phyloP scores from a whole-genome alignment of 345 rosid genomes.

The Populus alba region DNA sequence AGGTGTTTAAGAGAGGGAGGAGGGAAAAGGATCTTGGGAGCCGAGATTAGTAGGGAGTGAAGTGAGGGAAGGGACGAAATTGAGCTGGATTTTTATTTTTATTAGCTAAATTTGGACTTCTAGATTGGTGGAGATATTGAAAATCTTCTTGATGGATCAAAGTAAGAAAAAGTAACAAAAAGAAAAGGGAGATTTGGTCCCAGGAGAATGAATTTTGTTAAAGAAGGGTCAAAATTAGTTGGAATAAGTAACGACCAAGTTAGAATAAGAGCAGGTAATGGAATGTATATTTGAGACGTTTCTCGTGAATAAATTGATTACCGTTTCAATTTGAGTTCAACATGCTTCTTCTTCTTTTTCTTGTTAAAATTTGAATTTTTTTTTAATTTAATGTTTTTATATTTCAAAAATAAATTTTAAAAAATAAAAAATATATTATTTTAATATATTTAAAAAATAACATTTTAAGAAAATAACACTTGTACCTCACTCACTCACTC shows the following conservation, averaged over 20 bases:
- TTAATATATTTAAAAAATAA: too few species aligned
- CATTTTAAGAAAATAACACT: too few species aligned
- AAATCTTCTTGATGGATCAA: background rate
- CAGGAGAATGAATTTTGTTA: background rate
- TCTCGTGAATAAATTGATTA: background rate
- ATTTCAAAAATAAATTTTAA: too few species aligned
- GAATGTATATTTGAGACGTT: background rate
- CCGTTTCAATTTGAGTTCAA: too few species aligned
- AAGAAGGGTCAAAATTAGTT: background rate
- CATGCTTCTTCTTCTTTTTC: too few species aligned
- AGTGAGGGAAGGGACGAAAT: background rate
- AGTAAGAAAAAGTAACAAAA: background rate
- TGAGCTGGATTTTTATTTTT: background rate
- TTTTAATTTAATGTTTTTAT: too few species aligned
- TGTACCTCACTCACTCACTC: too few species aligned
- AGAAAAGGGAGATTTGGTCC: background rate
- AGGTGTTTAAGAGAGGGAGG: background rate
- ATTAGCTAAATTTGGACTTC: background rate
- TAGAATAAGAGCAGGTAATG: background rate
- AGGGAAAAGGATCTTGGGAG: background rate
- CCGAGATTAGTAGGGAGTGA: conserved; percentile 16
- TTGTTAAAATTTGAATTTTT: too few species aligned
- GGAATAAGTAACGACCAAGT: background rate
- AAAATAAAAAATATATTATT: too few species aligned
- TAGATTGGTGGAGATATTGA: background rate